Base-by-base conservation (phyloP, 495 filamentous ascomycete genomes). In the Cercophora samala region DNA sequence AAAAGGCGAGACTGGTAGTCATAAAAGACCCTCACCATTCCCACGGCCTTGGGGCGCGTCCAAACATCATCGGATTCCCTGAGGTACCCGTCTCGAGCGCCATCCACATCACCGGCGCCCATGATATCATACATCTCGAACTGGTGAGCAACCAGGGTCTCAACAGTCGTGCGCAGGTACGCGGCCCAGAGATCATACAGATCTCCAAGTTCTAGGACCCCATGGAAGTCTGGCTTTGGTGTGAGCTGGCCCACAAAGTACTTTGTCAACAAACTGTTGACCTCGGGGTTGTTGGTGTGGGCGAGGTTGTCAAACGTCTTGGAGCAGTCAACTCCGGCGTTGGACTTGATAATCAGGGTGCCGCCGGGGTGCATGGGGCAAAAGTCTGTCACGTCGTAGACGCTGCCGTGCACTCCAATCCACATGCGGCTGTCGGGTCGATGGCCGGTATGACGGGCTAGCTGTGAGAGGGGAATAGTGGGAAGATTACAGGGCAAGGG, bases 371-470 rank as follows among this genome's bases (percentile, higher is more conserved):
- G 81, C 76, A 83, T 82, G 0, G 79, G 79, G 55, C 73, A 69
- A 65, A 84, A 84, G 61, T 84, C 81, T 0, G 81, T 84, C 3
- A 84, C 76, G 59, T 84, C 80, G 69, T 84, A 84, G 18, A 79
- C 81, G 51, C 74, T 77, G 53, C 81, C 82, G 63, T 84, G 81
- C 6, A 84, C 81, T 24, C 78, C 79, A 55, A 84, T 84, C 82
- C 81, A 84, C 73, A 82, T 83, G 23, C 81, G 78, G 13, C 75
- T 76, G 21, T 76, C 79, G 11, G 81, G 77, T 6, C 80, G 73
- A 21, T 83, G 82, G 21, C 82, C 82, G 5, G 82, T 84, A 63
- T 83, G 75, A 21, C 73, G 70, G 9, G 81, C 77, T 23, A 84
- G 79, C 67, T 81, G 76, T n/a, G 81, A 82, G 11, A 84, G 65